phyloP scores from a whole-genome alignment of 1,284 basidiomycete species.

The Farysia itapuensis region DNA sequence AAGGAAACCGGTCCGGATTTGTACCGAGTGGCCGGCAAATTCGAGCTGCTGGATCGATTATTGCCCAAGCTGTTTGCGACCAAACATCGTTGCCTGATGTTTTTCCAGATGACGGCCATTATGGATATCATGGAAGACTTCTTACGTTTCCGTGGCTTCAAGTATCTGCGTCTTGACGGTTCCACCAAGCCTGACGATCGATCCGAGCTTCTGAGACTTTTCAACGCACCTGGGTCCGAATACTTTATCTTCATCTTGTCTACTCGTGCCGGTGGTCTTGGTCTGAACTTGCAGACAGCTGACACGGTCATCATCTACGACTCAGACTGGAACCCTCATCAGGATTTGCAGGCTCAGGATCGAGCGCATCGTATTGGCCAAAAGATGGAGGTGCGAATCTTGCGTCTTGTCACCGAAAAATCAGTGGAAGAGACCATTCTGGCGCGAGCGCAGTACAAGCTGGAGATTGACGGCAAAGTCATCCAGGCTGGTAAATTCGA shows the following conservation, averaged over 20 bases:
- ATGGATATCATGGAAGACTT: conserved; percentile 99
- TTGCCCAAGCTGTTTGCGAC: conserved; percentile 92
- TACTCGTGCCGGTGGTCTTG: conserved; percentile 94
- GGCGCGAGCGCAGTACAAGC: conserved; percentile 89
- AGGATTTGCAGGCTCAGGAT: conserved; percentile 80
- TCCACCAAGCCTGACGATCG: conserved; percentile 98
- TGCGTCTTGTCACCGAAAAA: conserved; percentile 95
- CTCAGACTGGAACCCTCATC: conserved; percentile 58
- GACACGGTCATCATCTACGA: conserved; percentile 98
- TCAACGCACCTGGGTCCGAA: conserved; percentile 88
- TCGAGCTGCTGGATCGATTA: conserved; percentile 89
- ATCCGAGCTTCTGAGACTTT: conserved; percentile 81
- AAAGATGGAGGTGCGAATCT: conserved; percentile 94
- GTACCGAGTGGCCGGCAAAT: conserved; percentile 85
- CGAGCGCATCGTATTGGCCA: conserved; percentile 98
- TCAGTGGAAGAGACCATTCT: conserved; percentile 98
- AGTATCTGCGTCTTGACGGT: conserved; percentile 93
- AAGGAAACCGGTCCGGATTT: conserved; percentile 77
- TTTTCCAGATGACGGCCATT: conserved; percentile 99
- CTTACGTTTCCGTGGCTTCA: conserved; percentile 83
- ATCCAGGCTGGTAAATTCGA: conserved; percentile 89
- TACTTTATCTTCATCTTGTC: conserved; percentile 83
- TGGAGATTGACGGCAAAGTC: conserved; percentile 98
- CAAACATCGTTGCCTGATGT: conserved; percentile 92
- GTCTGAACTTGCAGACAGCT: conserved; percentile 95